These are phyloP conservation scores for Diplodia scrobiculata DNA, from an alignment of 2,329 filamentous ascomycete species.

Conservation along the genomic window DNA sequence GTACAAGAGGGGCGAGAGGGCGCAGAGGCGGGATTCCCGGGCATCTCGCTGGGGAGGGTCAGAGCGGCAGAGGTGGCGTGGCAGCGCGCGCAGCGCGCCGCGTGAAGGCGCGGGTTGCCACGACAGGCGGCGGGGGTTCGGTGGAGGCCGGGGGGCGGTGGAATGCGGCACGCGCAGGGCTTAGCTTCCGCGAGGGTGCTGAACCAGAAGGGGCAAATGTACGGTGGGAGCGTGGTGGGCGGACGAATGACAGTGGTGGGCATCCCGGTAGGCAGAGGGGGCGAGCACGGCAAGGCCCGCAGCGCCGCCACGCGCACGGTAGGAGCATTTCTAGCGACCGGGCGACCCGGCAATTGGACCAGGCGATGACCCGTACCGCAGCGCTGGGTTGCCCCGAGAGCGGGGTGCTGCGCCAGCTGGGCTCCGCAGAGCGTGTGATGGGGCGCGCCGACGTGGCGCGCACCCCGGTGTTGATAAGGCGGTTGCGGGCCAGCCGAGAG, in stretches of 20 bases:
- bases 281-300: constrained; percentile 26
- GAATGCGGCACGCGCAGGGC: constrained; percentile 13
- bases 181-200: constrained; percentile 11
- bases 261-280: constrained; percentile 14
- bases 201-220: constrained; percentile 12
- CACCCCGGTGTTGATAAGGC: constrained; percentile 17
- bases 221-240: background rate
- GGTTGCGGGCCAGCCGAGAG: background rate
- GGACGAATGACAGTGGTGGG: constrained; percentile 7
- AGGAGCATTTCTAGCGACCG: constrained; percentile 16
- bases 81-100: background rate
- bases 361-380: constrained; percentile 27
- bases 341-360: constrained; percentile 21
- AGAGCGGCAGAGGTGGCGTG: background rate
- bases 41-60: constrained; percentile 31
- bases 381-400: constrained; percentile 20
- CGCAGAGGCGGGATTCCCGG: constrained; percentile 41
- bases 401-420: constrained; percentile 19
- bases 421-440: constrained; percentile 17
- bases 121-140: background rate
- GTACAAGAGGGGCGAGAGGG: constrained; percentile 32
- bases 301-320: constrained; percentile 27
- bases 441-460: constrained; percentile 14
- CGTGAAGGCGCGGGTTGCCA: background rate
- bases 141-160: background rate